These are phyloP conservation scores for Trifolium pratense DNA, from an alignment of 306 rosid genomes.

Conservation along the genomic window DNA sequence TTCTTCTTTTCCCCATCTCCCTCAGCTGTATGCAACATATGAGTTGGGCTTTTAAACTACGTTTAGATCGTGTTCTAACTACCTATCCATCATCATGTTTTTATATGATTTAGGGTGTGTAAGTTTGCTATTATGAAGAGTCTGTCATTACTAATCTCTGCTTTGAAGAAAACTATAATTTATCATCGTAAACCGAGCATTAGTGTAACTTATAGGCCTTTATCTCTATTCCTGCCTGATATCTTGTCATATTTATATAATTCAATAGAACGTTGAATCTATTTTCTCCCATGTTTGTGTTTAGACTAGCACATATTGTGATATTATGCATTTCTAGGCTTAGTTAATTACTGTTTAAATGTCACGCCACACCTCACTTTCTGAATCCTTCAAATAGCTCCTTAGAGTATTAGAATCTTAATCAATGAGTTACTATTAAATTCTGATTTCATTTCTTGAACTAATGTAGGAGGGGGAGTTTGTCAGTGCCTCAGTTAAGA, in stretches of 20 bases:
- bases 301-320: background rate
- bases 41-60: constrained; percentile 12
- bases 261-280: constrained; percentile 7
- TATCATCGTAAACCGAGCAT: constrained; percentile 4
- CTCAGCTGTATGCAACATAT: constrained; percentile 1
- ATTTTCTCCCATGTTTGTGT: background rate
- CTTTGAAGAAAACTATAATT: background rate
- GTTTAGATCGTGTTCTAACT: background rate
- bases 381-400: constrained; percentile 25
- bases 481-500: constrained; percentile 65
- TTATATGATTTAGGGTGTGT: constrained; percentile 3
- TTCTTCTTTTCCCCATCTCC: constrained; percentile 15
- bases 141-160: constrained; percentile 5
- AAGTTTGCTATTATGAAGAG: constrained; percentile 23
- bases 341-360: constrained; percentile 3
- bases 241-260: constrained; percentile 6
- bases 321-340: constrained; percentile 19
- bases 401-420: constrained; percentile 15
- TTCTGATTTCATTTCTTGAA: constrained; percentile 44
- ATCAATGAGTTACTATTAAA: constrained; percentile 21
- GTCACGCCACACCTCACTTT: constrained; percentile 1
- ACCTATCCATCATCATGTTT: constrained; percentile 22
- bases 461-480: constrained; percentile 86
- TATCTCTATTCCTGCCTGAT: constrained; percentile 11
- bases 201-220: constrained; percentile 11